These are phyloP conservation scores for Fomes fomentarius DNA, from an alignment of 1,284 basidiomycete genomes.

Conservation along the genomic window DNA sequence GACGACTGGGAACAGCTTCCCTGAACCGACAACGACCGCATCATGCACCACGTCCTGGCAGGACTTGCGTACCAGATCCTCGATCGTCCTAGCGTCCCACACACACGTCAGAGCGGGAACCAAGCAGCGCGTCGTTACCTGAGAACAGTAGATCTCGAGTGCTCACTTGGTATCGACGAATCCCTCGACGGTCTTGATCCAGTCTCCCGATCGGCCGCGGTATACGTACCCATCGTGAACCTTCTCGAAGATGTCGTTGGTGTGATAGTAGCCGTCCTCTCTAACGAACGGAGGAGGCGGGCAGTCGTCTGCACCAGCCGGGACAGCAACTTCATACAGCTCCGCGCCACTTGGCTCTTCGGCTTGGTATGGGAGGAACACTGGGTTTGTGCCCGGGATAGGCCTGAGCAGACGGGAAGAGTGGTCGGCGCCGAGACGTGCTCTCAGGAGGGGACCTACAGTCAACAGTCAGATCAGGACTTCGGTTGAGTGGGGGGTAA, in stretches of 20 bases:
- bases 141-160: no score
- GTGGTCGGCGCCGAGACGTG: not conserved
- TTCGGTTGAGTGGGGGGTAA: no score
- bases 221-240: constrained; percentile 17
- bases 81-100: constrained; percentile 6
- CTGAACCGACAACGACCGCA: constrained; percentile 18
- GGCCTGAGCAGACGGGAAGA: constrained; percentile 8
- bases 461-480: no score
- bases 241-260: constrained; percentile 21
- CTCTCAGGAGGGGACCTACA: constrained; percentile 1
- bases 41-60: constrained; percentile 18
- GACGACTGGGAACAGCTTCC: constrained; percentile 5
- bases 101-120: no score
- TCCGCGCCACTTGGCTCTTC: not conserved
- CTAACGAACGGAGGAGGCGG: constrained; percentile 7
- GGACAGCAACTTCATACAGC: constrained; percentile 20
- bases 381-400: constrained; percentile 3
- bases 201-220: constrained; percentile 20
- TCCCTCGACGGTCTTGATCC: constrained; percentile 20
- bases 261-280: constrained; percentile 18
- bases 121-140: no score
- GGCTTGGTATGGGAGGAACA: constrained; percentile 8
- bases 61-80: constrained; percentile 12
- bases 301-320: constrained; percentile 11
- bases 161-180: constrained; percentile 22